Evolutionary conservation across 192 early-diverging fungal genomes (phyloP), one percentile per base, ranked within the genome.

Genomic region (Rhizophagus prolifer): DNA sequence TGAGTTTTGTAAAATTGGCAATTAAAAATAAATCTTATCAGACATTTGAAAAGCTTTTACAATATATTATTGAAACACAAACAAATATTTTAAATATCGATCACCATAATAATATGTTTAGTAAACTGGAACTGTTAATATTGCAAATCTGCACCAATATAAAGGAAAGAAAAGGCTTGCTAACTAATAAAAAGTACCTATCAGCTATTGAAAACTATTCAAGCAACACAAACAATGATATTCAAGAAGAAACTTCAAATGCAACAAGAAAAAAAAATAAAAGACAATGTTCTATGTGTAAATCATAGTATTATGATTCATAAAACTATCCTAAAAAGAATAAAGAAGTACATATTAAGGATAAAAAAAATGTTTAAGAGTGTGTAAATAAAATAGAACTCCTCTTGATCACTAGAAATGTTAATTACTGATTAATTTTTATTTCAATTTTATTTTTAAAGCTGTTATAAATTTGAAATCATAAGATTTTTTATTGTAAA

Each of bases 251-350:
- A n/a, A n/a, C n/a, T n/a, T n/a, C n/a, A n/a, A n/a, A n/a, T n/a
- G n/a, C n/a, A 41, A 41, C 3, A n/a, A 60, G 25, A 23, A 60
- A 60, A 21, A 60, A 60, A 60, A 60, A 60, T 60, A 60, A 60
- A 21, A 60, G 59, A 21, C 14, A 60, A 60, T 60, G n/a, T 21
- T 21, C 23, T 1, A 60, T 23, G 14, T 60, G 59, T 6, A 60
- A 60, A 23, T 60, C 59, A 25, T 60, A 21, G 59, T 60, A 60
- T 60, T 21, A 60, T 60, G 59, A 60, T 60, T 60, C 59, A n/a
- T 9, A 21, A 60, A 60, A 60, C n/a, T 60, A 25, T n/a, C 59
- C n/a, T n/a, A n/a, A n/a, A n/a, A n/a, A n/a, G n/a, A n/a, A n/a
- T n/a, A n/a, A n/a, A n/a, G n/a, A n/a, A n/a, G n/a, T n/a, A n/a